A percentile compares a stretch with the other conserved stretches of the same genome.
These are phyloP conservation scores for Aspergillus affinis DNA, from an alignment of 495 filamentous ascomycete species.

Conservation along the genomic window DNA sequence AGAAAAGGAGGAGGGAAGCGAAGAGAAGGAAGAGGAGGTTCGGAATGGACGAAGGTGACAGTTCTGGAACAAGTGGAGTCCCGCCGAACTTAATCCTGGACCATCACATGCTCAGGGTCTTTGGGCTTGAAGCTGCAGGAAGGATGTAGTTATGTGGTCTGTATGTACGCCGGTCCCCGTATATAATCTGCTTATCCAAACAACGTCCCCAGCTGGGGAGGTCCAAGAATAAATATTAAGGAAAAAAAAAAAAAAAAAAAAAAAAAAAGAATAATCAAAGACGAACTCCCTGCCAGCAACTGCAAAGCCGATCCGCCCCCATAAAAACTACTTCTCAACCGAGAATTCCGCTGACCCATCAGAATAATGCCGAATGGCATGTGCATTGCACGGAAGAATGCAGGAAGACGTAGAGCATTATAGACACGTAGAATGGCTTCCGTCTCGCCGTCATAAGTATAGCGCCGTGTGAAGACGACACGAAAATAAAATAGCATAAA, in stretches of 20 bases:
- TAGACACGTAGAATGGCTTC: not conserved
- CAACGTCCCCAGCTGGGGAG: not conserved
- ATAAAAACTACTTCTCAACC: not conserved
- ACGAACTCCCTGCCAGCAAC: not conserved
- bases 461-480: not conserved
- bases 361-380: not conserved
- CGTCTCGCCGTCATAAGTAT: not conserved
- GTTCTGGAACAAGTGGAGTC: conserved; percentile 13
- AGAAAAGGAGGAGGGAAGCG: conserved; percentile 8
- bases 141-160: too few relatives aligned
- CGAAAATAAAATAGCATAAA: conserved; percentile 6
- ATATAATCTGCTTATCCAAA: too few relatives aligned
- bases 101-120: not conserved
- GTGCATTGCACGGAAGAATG: not conserved
- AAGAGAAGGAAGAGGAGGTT: conserved; percentile 1
- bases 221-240: conserved; percentile 1
- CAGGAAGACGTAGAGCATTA: not conserved
- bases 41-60: not conserved
- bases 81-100: conserved; percentile 10
- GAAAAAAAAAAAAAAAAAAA: conserved; percentile 8
- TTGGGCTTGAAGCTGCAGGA: too few relatives aligned
- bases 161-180: too few relatives aligned
- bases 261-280: conserved; percentile 6
- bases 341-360: not conserved
- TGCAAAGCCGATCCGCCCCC: not conserved